Evolutionary conservation across 2,329 filamentous ascomycete species (phyloP), one percentile per base, ranked within the genome.

Genomic region (Colletotrichum sp.): DNA sequence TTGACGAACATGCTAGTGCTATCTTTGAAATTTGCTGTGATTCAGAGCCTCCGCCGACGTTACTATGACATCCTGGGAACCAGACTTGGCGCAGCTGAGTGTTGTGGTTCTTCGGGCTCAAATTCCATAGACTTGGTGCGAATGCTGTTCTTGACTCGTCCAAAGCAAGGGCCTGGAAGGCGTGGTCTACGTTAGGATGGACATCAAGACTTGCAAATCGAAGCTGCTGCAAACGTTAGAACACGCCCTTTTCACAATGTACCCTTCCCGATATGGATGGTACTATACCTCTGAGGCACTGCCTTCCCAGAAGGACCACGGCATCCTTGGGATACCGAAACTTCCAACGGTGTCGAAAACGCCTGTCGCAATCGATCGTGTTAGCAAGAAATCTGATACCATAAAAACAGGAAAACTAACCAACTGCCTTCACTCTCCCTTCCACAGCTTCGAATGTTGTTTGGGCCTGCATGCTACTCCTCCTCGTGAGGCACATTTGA

Each of bases 1-100:
- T 52, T n/a, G 5, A 30, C 77, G 18, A 65, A 78, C 79, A 80
- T 16, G 79, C 78, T 15, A 81, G 52, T 6, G 79, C 67, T 8
- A 81, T 80, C 6, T 74, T 79, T 36, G 79, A 79, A 15, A 80
- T 78, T 34, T 80, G 78, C 52, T 79, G 77, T 1, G 79, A 76
- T 2, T 77, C 65, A 88, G 89, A 92, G 1, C 91, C 91, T 26
- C 91, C 91, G 5, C 91, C 91, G 61, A 92, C 90, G 73, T 92
- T 90, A 10, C 88, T 90, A 79, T 93, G 92, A 66, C 87, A 88
- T 18, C 91, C 91, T 0, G 91, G 89, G 79, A 93, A 93, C 88
- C 88, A 90, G 7, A 80, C 79, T 30, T 80, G 79, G 3, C 77
- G 74, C 12, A 80, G 79, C 9, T 78, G 68, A 7, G 78, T 78